These are phyloP conservation scores for Hapsidospora chrysogenum DNA, from an alignment of 495 filamentous ascomycete genomes.

Conservation along the genomic window DNA sequence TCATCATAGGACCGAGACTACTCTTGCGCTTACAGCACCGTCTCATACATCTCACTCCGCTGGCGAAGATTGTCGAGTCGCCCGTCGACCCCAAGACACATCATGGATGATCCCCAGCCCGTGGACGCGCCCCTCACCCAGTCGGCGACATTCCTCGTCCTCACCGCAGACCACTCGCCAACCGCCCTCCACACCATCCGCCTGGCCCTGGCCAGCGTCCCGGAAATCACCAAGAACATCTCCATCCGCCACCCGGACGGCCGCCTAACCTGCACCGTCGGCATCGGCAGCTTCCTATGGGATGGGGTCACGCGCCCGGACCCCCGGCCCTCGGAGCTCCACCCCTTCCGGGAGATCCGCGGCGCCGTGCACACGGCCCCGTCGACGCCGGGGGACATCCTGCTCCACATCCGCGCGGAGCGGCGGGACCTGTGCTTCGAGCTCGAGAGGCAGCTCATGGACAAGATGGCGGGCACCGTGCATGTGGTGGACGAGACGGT, in stretches of 20 bases:
- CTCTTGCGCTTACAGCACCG: too few relatives aligned
- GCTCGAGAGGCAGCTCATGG: slow-evolving; percentile 36
- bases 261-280: slow-evolving; percentile 34
- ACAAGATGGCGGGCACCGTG: slow-evolving; percentile 28
- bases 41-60: too few relatives aligned
- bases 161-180: slow-evolving; percentile 15
- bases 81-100: too few relatives aligned
- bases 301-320: slow-evolving; percentile 17
- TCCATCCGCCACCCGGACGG: slow-evolving; percentile 31
- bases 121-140: slow-evolving; percentile 32
- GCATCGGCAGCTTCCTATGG: slow-evolving; percentile 36
- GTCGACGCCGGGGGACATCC: slow-evolving; percentile 35
- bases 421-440: slow-evolving; percentile 41
- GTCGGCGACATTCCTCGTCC: slow-evolving; percentile 35
- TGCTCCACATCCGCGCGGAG: slow-evolving; percentile 41
- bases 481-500: slow-evolving; percentile 32
- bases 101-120: slow-evolving; percentile 16
- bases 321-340: slow-evolving; percentile 32
- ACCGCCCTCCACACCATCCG: slow-evolving; percentile 21
- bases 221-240: slow-evolving; percentile 35
- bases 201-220: slow-evolving; percentile 25
- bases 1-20: too few relatives aligned
- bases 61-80: too few relatives aligned
- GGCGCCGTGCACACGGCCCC: slow-evolving; percentile 28
- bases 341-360: slow-evolving; percentile 28